Evolutionary conservation across 257 asterid genomes (phyloP).

Genomic region (Mentha longifolia): DNA sequence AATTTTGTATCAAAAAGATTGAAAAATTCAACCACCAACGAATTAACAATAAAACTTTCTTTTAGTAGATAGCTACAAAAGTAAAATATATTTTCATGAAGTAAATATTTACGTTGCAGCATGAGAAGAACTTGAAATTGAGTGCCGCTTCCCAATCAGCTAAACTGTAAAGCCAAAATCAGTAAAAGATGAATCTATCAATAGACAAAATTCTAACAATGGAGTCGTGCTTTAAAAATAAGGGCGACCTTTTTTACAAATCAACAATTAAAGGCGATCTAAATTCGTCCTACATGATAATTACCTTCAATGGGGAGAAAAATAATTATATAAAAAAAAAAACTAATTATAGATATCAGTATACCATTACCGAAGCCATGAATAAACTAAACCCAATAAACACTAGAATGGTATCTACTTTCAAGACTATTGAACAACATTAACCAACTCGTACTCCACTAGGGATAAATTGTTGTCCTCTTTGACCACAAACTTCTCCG

Average conservation of each 20-base stretch:
- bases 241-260: slow-evolving; percentile 44
- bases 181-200: neutral
- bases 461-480: slow-evolving; percentile 79
- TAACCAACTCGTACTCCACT: slow-evolving; percentile 77
- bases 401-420: neutral
- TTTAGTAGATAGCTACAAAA: no score
- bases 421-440: slow-evolving; percentile 61
- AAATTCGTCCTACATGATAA: slow-evolving; percentile 55
- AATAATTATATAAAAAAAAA: neutral
- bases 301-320: slow-evolving; percentile 32
- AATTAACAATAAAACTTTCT: no score
- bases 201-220: slow-evolving; percentile 26
- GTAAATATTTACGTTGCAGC: neutral
- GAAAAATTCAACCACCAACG: no score
- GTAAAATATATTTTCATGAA: no score
- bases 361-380: slow-evolving; percentile 47
- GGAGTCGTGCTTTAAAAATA: slow-evolving; percentile 22
- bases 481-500: slow-evolving; percentile 62
- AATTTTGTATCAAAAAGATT: no score
- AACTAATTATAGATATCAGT: slow-evolving; percentile 30
- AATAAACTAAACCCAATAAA: slow-evolving; percentile 26
- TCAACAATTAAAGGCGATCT: slow-evolving; percentile 45
- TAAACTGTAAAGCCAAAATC: slow-evolving; percentile 2
- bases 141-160: neutral
- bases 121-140: neutral